Evolutionary conservation across 768 basidiomycete species (phyloP).

Genomic region (Hirschioporus abietinus): DNA sequence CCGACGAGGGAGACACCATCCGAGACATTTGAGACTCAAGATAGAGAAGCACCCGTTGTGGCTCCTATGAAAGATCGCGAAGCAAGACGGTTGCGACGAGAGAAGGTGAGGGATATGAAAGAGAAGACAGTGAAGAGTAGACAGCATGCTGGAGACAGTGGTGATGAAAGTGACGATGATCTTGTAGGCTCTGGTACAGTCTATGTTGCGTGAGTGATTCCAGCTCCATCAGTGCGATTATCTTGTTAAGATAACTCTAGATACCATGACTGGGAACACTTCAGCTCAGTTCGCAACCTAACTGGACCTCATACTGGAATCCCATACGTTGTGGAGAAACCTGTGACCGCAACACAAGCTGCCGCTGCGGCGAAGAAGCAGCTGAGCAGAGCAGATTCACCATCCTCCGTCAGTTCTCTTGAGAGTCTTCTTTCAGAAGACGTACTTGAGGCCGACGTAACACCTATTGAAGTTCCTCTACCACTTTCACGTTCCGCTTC

Average conservation of each 20-base stretch:
- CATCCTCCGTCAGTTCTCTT: conserved; percentile 18
- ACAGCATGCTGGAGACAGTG: conserved; percentile 17
- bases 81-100: conserved; percentile 36
- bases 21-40: neutral
- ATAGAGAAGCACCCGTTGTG: conserved; percentile 4
- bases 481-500: conserved; percentile 31
- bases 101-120: conserved; percentile 28
- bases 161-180: conserved; percentile 21
- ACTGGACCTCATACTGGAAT: conserved; percentile 77
- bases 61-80: conserved; percentile 33
- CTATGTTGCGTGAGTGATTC: conserved; percentile 74
- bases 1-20: conserved; percentile 9
- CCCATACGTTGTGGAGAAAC: conserved; percentile 54
- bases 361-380: conserved; percentile 25
- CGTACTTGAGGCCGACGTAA: conserved; percentile 7
- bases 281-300: conserved; percentile 87
- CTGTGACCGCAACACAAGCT: conserved; percentile 22
- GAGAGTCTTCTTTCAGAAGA: conserved; percentile 14
- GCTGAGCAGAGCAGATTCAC: conserved; percentile 22
- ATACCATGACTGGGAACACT: conserved; percentile 94
- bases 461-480: conserved; percentile 27
- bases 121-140: conserved; percentile 16
- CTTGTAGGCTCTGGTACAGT: conserved; percentile 37
- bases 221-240: conserved; percentile 9
- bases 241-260: conserved; percentile 21